Base-by-base conservation (phyloP, 169 alveolate species). In the Toxoplasma gondii region DNA sequence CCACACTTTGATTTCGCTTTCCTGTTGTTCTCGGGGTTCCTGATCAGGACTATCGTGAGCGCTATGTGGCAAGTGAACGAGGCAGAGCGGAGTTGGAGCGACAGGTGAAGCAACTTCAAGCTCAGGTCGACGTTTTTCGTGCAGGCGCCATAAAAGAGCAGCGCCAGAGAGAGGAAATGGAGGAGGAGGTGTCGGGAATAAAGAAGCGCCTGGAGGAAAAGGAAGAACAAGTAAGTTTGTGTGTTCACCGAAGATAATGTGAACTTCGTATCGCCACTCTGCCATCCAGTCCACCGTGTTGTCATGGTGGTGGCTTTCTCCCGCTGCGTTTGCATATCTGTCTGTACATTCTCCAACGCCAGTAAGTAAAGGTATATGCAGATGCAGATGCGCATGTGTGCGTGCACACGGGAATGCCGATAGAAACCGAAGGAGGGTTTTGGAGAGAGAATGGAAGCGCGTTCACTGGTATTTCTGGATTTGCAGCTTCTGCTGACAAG, bases 1-100 rank as follows among this genome's bases (percentile, higher is more conserved):
- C n/a, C 34, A 64, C 5, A 31, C 74, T 64, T 31, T 53, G 9
- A 31, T 64, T 19, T 64, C 4, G 34, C 24, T 19, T 16, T 27
- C 74, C 24, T 64, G n/a, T 22, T 64, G 24, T 22, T 19, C n/a
- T 64, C 29, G n/a, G 74, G 86, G 39, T 78, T 10, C 58, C 58
- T 78, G 27, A 10, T 1, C 86, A 78, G 86, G 86, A 78, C 45
- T 78, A 78, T n/a, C 86, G 86, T n/a, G 86, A n/a, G 49, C 86
- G 86, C 39, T 78, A 16, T n/a, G 29, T 78, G 39, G 44, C 39
- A 78, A 82, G 90, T 49, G 90, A 82, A 36, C 67, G 39, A 36
- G 90, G 31, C 38, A 24, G 67, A 22, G 90, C 90, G 27, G 64
- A 41, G 12, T 39, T 43, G 41, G 90, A 38, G 90, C 90, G 34